Evolutionary conservation across 805 yeast genomes (phyloP), one percentile per base, ranked within the genome.

Genomic region (Pichia kluyveri): DNA sequence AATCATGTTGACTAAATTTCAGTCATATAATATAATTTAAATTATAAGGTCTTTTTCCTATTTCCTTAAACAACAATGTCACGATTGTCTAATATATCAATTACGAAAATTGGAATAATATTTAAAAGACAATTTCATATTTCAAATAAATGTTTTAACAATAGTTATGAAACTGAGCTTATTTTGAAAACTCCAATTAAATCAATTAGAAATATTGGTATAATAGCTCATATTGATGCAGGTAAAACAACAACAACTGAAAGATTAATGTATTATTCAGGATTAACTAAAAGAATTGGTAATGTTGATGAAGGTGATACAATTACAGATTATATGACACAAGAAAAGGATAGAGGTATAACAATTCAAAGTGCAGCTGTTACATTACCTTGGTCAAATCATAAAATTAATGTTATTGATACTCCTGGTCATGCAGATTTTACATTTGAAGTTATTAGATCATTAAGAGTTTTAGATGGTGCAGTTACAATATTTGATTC

Each of bases 341-440:
- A 91, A 38, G 99, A 93, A 61, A 73, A 96, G 40, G 83, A 83
- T 49, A 72, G 99, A 53, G 99, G 99, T 2, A 93, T 93, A 54
- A 91, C 99, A 0, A 93, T 93, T 58, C 96, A 90, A 61, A 84
- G 91, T 62, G 99, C 99, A 0, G 97, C 98, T 0, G 89, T 91
- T 37, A 79, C 96, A 0, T 76, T 93, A 44, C 83, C 87, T 30
- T 93, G 98, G 98, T 69, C 71, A 43, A 54, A 59, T 14, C 77
- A 79, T 59, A 80, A 79, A 54, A 80, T 93, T 58, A 93, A 93
- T 63, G 71, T 93, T 48, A 89, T 93, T 26, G 99, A 93, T 63
- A 93, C 99, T 0, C 99, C 99, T 0, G 99, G 99, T 0, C 99
- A 93, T 66, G 97, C 96, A 0, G 99, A 93, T 66, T 93, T 93